A percentile compares a stretch with the other conserved stretches of the same genome.
Evolutionary conservation across 768 basidiomycete genomes (phyloP).

Genomic region (Xerocomellus amylosporus): DNA sequence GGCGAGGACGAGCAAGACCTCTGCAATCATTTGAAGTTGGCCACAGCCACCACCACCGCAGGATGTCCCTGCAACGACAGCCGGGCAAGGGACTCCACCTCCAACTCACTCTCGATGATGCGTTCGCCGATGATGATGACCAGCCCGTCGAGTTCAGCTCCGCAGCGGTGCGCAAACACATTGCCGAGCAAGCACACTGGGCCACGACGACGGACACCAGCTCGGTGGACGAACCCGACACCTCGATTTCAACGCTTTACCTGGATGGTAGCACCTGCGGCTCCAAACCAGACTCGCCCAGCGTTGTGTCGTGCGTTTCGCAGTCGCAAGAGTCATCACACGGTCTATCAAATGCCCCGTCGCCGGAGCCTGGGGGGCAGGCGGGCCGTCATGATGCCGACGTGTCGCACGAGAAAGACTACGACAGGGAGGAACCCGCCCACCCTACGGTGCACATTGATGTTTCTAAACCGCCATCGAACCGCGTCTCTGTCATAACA

Average conservation of each 20-base stretch:
- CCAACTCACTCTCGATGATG: constrained; percentile 58
- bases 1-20: constrained; percentile 80
- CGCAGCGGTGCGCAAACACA: constrained; percentile 58
- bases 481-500: constrained; percentile 26
- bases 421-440: constrained; percentile 11
- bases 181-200: constrained; percentile 49
- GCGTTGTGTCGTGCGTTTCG: constrained; percentile 20
- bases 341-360: constrained; percentile 24
- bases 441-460: constrained; percentile 48
- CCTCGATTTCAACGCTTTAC: constrained; percentile 58
- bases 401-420: constrained; percentile 1
- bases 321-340: constrained; percentile 15
- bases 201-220: constrained; percentile 32
- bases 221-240: constrained; percentile 35
- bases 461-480: constrained; percentile 35
- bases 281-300: constrained; percentile 17
- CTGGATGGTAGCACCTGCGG: constrained; percentile 39
- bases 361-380: constrained; percentile 16
- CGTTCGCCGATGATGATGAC: constrained; percentile 60
- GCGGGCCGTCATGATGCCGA: background rate
- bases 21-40: constrained; percentile 68
- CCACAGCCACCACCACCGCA: constrained; percentile 9
- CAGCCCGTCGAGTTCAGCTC: constrained; percentile 53
- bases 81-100: constrained; percentile 24
- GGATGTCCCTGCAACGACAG: constrained; percentile 18